Evolutionary conservation across 352 stramenopile genomes (phyloP).

Genomic region (Pythium biforme): DNA sequence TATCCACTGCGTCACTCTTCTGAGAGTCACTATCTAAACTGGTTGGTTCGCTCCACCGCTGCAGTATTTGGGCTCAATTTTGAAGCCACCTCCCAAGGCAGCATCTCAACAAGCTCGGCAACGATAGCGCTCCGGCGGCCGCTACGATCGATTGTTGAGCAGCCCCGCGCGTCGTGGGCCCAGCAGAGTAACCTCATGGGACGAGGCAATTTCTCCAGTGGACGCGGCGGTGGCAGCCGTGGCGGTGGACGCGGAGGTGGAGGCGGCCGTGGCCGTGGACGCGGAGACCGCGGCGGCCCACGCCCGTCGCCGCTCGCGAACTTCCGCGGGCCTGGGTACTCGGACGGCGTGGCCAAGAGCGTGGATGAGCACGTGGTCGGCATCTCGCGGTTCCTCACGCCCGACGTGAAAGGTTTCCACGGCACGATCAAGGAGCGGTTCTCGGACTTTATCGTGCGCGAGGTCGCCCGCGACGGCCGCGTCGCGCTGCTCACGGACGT

Average conservation of each 20-base stretch:
- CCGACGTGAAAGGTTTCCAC: conserved; percentile 71
- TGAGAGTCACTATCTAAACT: conserved; percentile 4
- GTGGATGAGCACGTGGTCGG: conserved; percentile 75
- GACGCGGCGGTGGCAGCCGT: conserved; percentile 2
- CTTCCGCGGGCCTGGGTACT: conserved; percentile 42
- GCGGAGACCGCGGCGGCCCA: conserved; percentile 14
- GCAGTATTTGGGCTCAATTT: not conserved
- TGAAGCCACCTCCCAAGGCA: not conserved
- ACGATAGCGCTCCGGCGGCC: conserved; percentile 6
- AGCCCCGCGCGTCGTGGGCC: not conserved
- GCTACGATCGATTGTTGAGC: not conserved
- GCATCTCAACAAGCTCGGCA: not conserved
- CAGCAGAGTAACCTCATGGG: conserved; percentile 5
- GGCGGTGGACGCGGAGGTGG: conserved; percentile 8
- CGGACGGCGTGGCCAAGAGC: conserved; percentile 68
- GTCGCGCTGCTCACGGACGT: conserved; percentile 69
- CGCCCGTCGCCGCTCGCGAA: not conserved
- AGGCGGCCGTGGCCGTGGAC: conserved; percentile 20
- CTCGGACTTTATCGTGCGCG: conserved; percentile 91
- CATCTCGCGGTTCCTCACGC: conserved; percentile 64
- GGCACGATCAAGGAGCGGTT: conserved; percentile 89
- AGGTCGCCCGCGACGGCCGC: conserved; percentile 59
- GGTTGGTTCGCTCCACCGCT: conserved; percentile 7
- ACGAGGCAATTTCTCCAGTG: conserved; percentile 12
- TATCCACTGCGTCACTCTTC: not conserved